A percentile compares a stretch with the other conserved stretches of the same genome.
These are phyloP conservation scores for Talaromyces sp. DNA, from an alignment of 2,329 filamentous ascomycete species.

Conservation along the genomic window DNA sequence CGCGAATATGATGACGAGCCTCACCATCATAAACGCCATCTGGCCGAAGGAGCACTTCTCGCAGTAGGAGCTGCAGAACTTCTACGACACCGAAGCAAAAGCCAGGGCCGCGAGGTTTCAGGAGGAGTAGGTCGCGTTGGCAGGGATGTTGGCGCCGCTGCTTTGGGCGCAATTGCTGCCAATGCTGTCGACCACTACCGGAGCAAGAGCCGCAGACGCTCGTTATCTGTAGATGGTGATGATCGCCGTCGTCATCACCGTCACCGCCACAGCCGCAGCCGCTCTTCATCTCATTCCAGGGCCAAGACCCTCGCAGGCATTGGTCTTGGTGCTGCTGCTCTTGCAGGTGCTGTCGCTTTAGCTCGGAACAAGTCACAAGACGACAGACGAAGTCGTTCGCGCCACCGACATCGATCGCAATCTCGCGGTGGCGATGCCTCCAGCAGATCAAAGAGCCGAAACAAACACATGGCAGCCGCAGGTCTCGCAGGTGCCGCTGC, in stretches of 20 bases:
- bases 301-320: constrained; percentile 54
- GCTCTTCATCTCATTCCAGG: constrained; percentile 50
- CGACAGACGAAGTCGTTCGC: constrained; percentile 50
- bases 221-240: constrained; percentile 43
- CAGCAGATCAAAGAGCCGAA: constrained; percentile 40
- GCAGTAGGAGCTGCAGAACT: constrained; percentile 62
- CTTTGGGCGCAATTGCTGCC: constrained; percentile 60
- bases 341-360: constrained; percentile 60
- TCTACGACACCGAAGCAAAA: constrained; percentile 57
- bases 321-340: constrained; percentile 56
- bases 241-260: constrained; percentile 36
- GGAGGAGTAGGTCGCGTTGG: constrained; percentile 50
- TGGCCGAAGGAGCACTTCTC: constrained; percentile 61
- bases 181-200: constrained; percentile 55
- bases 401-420: constrained; percentile 40
- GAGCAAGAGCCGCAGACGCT: constrained; percentile 46
- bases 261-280: constrained; percentile 38
- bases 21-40: constrained; percentile 54
- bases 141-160: constrained; percentile 59
- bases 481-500: constrained; percentile 62
- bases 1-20: constrained; percentile 48
- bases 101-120: constrained; percentile 55
- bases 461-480: constrained; percentile 60
- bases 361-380: constrained; percentile 54
- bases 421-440: constrained; percentile 33